Percentiles rank a stretch among this genome's conserved stretches.
These are phyloP conservation scores for Globisporangium solare DNA, from an alignment of 352 stramenopile species.

Conservation along the genomic window DNA sequence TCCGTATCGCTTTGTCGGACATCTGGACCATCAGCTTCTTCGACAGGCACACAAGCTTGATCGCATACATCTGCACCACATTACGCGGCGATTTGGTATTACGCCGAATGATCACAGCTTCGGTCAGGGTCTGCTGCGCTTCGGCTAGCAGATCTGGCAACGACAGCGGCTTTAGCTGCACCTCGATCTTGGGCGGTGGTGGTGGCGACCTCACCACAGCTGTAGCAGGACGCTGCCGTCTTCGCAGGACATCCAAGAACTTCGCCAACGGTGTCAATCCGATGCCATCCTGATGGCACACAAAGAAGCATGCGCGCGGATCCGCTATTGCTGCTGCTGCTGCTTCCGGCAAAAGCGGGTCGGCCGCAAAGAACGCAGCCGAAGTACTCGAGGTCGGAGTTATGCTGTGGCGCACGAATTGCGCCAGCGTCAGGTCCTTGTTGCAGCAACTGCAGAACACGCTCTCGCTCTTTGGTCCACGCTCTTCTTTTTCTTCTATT, in stretches of 20 bases:
- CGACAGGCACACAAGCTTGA: slow-evolving; percentile 10
- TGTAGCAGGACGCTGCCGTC: neutral
- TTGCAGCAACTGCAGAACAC: slow-evolving; percentile 9
- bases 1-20: slow-evolving; percentile 5
- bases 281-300: slow-evolving; percentile 1
- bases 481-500: neutral
- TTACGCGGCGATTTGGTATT: neutral
- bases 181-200: neutral
- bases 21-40: slow-evolving; percentile 3
- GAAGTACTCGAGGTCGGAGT: neutral
- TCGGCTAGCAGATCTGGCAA: no score
- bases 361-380: no score
- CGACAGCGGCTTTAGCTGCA: no score
- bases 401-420: slow-evolving; percentile 11
- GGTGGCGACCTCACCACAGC: neutral
- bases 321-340: neutral
- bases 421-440: slow-evolving; percentile 5
- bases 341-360: neutral
- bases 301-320: slow-evolving; percentile 13
- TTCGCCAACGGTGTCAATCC: neutral
- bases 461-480: neutral
- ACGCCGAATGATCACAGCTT: no score
- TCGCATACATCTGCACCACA: neutral
- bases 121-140: no score
- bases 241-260: slow-evolving; percentile 8